These are phyloP conservation scores for Fragilaria radians DNA, from an alignment of 108 stramenopile species.

Conservation along the genomic window DNA sequence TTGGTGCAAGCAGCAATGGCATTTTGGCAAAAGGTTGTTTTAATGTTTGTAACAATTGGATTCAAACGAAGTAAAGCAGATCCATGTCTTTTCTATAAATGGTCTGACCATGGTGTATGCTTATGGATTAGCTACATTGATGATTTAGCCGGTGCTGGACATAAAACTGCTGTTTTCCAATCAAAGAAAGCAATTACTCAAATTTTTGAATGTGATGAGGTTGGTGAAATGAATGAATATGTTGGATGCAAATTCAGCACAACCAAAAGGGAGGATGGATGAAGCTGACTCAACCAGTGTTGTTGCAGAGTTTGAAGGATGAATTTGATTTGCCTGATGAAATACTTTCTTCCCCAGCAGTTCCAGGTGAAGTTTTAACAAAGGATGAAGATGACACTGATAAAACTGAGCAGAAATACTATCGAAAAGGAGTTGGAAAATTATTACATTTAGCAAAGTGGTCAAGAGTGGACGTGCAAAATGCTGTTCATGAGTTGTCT, in stretches of 20 bases:
- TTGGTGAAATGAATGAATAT: slow-evolving; percentile 24
- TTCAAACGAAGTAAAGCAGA: slow-evolving; percentile 15
- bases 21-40: slow-evolving; percentile 16
- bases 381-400: background rate
- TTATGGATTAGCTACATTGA: slow-evolving; percentile 30
- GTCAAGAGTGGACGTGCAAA: background rate
- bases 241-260: slow-evolving; percentile 32
- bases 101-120: slow-evolving; percentile 11
- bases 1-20: slow-evolving; percentile 30
- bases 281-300: slow-evolving; percentile 36
- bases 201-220: slow-evolving; percentile 23
- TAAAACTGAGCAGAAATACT: background rate
- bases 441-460: too few species aligned
- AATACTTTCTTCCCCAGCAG: background rate
- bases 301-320: slow-evolving; percentile 27
- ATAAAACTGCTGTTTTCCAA: slow-evolving; percentile 5
- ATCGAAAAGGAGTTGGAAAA: slow-evolving; percentile 6
- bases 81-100: slow-evolving; percentile 26
- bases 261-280: background rate
- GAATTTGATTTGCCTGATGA: slow-evolving; percentile 14
- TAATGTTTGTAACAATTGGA: background rate
- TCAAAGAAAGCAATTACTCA: slow-evolving; percentile 7
- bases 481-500: background rate
- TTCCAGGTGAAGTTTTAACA: slow-evolving; percentile 3
- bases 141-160: slow-evolving; percentile 20